Evolutionary conservation across 2,329 filamentous ascomycete species (phyloP).

Genomic region (Sordariomycetes sp.): DNA sequence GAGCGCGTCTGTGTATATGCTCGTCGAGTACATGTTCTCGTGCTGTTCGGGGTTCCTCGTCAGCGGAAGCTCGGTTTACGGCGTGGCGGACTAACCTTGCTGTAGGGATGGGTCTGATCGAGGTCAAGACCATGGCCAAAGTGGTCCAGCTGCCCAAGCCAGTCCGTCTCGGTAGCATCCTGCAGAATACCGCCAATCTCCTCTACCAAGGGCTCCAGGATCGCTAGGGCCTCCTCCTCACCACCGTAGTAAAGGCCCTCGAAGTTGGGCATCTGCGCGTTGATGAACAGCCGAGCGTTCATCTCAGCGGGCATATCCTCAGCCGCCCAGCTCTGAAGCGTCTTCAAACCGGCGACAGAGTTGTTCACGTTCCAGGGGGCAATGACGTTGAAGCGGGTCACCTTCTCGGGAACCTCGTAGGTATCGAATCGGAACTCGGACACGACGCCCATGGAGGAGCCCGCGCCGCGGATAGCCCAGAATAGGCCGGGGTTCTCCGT

Average conservation of each 20-base stretch:
- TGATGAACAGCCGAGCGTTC: conserved; percentile 17
- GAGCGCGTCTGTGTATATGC: conserved; percentile 16
- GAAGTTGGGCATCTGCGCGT: conserved; percentile 10
- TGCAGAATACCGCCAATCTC: conserved; percentile 8
- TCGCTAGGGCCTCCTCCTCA: conserved; percentile 7
- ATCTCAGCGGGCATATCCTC: conserved; percentile 12
- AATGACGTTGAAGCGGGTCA: conserved; percentile 16
- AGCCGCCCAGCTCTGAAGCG: conserved; percentile 14
- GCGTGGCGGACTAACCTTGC: conserved; percentile 11
- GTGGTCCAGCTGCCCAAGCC: conserved; percentile 5
- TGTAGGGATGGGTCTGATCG: conserved; percentile 15
- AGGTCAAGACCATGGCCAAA: conserved; percentile 11
- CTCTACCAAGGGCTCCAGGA: conserved; percentile 11
- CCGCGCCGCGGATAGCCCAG: conserved; percentile 31
- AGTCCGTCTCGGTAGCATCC: conserved; percentile 4
- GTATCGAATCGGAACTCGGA: conserved; percentile 26
- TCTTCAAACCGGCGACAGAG: conserved; percentile 11
- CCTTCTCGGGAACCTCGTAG: conserved; percentile 20
- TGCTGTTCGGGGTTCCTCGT: conserved; percentile 9
- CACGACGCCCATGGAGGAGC: conserved; percentile 29
- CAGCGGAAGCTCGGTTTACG: neutral
- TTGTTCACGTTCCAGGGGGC: conserved; percentile 5
- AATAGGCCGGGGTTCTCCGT: conserved; percentile 26
- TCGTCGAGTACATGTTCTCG: conserved; percentile 18
- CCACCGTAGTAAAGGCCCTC: conserved; percentile 18